Conservation (phyloP, 257 asterid genomes). For the Galeopsis tetrahit region DNA sequence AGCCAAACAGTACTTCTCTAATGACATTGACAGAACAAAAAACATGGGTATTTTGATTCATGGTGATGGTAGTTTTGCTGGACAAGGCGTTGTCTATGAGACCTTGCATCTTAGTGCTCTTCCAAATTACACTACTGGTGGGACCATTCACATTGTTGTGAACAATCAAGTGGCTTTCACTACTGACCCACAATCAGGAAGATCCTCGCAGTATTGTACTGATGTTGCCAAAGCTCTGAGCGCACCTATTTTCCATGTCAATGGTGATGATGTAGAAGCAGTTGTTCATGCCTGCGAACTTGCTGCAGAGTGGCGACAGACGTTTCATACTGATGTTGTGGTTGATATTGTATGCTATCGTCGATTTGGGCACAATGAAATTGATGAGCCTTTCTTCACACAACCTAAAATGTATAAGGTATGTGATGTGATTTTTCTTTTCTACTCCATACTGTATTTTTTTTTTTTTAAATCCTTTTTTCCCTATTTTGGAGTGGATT, state of each 20-base stretch:
- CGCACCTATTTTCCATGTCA: conserved; percentile 94
- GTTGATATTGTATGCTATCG: conserved; percentile 94
- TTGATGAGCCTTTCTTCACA: conserved; percentile 93
- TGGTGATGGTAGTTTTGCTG: conserved; percentile 99
- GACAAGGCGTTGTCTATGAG: conserved; percentile 98
- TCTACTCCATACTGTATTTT: conserved; percentile 10
- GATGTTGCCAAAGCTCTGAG: conserved; percentile 97
- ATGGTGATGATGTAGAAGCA: conserved; percentile 96
- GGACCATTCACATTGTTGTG: conserved; percentile 96
- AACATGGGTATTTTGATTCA: conserved; percentile 89
- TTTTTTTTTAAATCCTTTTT: background rate
- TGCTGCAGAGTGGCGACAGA: conserved; percentile 99
- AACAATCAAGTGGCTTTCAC: conserved; percentile 98
- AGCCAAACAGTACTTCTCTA: conserved; percentile 88
- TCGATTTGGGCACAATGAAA: conserved; percentile 96
- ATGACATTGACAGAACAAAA: conserved; percentile 72
- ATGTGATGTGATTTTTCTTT: conserved; percentile 27
- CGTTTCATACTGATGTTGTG: conserved; percentile 90
- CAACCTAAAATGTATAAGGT: conserved; percentile 97
- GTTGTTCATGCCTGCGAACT: conserved; percentile 95
- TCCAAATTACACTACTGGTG: conserved; percentile 94
- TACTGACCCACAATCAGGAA: conserved; percentile 89
- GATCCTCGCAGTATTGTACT: conserved; percentile 96
- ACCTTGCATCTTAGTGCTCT: conserved; percentile 98
- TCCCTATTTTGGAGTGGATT: background rate